Percentiles rank a stretch among this genome's conserved stretches.
Conservation (phyloP, 768 basidiomycete genomes). For the Boletellus emodensis region DNA sequence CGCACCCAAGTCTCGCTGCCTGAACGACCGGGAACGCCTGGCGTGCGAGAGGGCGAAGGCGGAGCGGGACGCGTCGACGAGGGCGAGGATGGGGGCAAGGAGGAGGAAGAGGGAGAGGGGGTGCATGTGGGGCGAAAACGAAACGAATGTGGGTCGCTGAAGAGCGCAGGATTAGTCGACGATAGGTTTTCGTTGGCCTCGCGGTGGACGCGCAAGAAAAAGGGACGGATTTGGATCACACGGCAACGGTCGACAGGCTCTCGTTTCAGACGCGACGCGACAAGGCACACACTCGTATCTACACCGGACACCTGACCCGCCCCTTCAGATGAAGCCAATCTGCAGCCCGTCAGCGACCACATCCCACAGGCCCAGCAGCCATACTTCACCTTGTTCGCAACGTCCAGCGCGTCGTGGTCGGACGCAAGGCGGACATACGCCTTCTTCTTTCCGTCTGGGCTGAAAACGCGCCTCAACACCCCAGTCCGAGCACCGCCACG, state of each 20-base stretch:
- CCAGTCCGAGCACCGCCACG: neutral
- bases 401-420: slow-evolving; percentile 96
- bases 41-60: slow-evolving; percentile 36
- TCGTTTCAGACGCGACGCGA: neutral
- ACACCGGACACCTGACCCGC: neutral
- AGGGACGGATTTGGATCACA: slow-evolving; percentile 10
- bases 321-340: slow-evolving; percentile 89
- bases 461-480: slow-evolving; percentile 26
- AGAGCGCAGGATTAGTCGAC: neutral
- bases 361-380: neutral
- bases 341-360: slow-evolving; percentile 27
- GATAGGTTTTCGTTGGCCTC: too few relatives aligned
- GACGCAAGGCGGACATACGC: slow-evolving; percentile 93
- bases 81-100: slow-evolving; percentile 22
- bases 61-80: slow-evolving; percentile 34
- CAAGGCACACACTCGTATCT: too few relatives aligned
- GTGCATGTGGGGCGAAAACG: slow-evolving; percentile 33
- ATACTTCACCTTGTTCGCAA: slow-evolving; percentile 85
- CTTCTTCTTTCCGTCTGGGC: slow-evolving; percentile 99
- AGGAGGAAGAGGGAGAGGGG: slow-evolving; percentile 23
- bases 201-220: neutral
- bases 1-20: slow-evolving; percentile 20
- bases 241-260: slow-evolving; percentile 8
- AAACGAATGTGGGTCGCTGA: slow-evolving; percentile 40
- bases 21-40: slow-evolving; percentile 24